phyloP scores from a whole-genome alignment of 768 basidiomycete species.

The Paxillus involutus region DNA sequence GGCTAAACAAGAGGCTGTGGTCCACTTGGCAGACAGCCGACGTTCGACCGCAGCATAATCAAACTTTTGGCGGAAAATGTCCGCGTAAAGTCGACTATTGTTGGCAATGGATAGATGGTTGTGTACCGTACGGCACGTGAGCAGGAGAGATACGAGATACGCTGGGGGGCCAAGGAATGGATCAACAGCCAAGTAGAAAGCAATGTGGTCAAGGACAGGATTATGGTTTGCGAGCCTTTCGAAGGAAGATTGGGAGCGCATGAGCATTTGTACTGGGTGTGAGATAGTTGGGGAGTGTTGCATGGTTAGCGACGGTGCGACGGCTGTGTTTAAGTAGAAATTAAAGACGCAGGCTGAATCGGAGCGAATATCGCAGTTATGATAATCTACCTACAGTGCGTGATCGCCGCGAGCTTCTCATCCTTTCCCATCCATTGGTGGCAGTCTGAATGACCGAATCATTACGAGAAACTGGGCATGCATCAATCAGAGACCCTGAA shows the following conservation, averaged over 20 bases:
- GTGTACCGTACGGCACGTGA: slow-evolving; percentile 38
- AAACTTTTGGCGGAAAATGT: slow-evolving; percentile 46
- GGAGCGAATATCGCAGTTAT: slow-evolving; percentile 32
- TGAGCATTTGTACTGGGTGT: slow-evolving; percentile 1
- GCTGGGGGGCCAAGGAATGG: slow-evolving; percentile 45
- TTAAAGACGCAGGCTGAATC: slow-evolving; percentile 24
- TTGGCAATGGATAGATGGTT: slow-evolving; percentile 33
- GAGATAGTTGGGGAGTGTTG: neutral
- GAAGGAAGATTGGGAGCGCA: slow-evolving; percentile 10
- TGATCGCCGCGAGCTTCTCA: slow-evolving; percentile 37
- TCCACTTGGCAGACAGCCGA: slow-evolving; percentile 38
- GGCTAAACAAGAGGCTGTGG: slow-evolving; percentile 37
- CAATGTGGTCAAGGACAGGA: slow-evolving; percentile 40
- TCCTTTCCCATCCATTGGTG: slow-evolving; percentile 27
- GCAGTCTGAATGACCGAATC: slow-evolving; percentile 30
- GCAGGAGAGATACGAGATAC: slow-evolving; percentile 37
- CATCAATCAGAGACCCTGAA: slow-evolving; percentile 19
- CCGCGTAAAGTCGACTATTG: slow-evolving; percentile 41
- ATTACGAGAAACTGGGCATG: slow-evolving; percentile 33
- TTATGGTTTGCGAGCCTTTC: slow-evolving; percentile 15
- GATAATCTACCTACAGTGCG: slow-evolving; percentile 36
- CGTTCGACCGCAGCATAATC: slow-evolving; percentile 40
- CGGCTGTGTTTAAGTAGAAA: slow-evolving; percentile 26
- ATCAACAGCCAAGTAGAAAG: slow-evolving; percentile 36
- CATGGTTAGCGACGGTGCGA: slow-evolving; percentile 2